A percentile compares a stretch with the other conserved stretches of the same genome.
phyloP scores from a whole-genome alignment of 805 yeast species.

The Geotrichum ghanense region DNA sequence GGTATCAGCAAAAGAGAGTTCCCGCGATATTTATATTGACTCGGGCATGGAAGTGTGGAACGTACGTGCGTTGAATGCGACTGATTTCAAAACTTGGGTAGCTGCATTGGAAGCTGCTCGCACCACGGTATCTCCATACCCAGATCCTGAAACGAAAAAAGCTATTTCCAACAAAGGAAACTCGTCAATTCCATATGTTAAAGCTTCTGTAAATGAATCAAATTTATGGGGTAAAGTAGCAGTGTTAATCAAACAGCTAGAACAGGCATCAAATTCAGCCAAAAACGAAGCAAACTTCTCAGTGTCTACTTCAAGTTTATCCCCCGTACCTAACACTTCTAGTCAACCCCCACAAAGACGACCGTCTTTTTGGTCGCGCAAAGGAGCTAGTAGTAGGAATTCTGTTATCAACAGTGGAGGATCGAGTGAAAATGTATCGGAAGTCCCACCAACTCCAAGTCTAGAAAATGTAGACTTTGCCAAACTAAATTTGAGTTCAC shows the following conservation, averaged over 20 bases:
- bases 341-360: slow-evolving; percentile 6
- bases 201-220: background rate
- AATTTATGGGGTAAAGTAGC: background rate
- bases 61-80: slow-evolving; percentile 51
- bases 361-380: slow-evolving; percentile 14
- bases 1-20: slow-evolving; percentile 64
- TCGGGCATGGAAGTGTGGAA: slow-evolving; percentile 95
- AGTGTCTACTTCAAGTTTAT: background rate
- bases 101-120: slow-evolving; percentile 51
- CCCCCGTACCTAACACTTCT: background rate
- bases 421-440: background rate
- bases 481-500: background rate
- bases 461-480: background rate
- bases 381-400: background rate
- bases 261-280: slow-evolving; percentile 1
- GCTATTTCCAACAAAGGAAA: background rate
- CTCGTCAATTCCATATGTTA: background rate
- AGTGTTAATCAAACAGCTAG: background rate
- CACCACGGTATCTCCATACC: slow-evolving; percentile 4
- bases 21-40: slow-evolving; percentile 66
- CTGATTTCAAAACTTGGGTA: slow-evolving; percentile 75
- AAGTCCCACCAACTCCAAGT: background rate
- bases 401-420: background rate
- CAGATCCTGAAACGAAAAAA: background rate
- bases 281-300: background rate